Evolutionary conservation across 1,139 yeast genomes (phyloP), one percentile per base, ranked within the genome.

Genomic region (Pichia sp.): DNA sequence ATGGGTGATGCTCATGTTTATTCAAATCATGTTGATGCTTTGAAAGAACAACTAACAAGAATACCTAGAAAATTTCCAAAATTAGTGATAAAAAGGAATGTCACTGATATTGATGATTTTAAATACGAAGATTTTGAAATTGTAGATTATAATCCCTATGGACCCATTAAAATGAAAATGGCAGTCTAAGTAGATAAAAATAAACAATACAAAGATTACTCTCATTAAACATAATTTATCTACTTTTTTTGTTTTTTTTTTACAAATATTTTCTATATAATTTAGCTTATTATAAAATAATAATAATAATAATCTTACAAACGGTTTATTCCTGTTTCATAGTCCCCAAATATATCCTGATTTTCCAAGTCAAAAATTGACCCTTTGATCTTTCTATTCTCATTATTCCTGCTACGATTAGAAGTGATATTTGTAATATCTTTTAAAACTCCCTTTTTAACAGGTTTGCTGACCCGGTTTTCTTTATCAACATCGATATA

Each of bases 1-100:
- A 69, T 92, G 80, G 99, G 99, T 23, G 99, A 92, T 65, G 87
- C 96, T 1, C 99, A 92, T 61, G 94, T 92, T 12, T 92, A 92
- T 62, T 75, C 78, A 51, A 96, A 92, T 63, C 99, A 92, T 62
- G 77, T 90, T 24, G 97, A 89, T 46, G 96, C 97, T 1, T 73
- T 92, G 54, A 75, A 82, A 54, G 82, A 79, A 55, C 98, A 94
- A 64, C 65, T 86, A 22, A 62, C 68, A 37, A 78, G 99, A 65
- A 66, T 65, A 22, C 97, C 99, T 22, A 74, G 81, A 51, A 63
- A 64, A 28, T 94, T 90, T 66, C 99, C 99, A 7, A 85, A 75
- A 52, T 71, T 92, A 57, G 67, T 62, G 40, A 83, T 92, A 52
- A 78, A 76, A 45, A 73, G 92, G 47, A 74, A 81, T 20, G 80